Evolutionary conservation across 805 yeast genomes (phyloP).

Genomic region (Millerozyma miso): DNA sequence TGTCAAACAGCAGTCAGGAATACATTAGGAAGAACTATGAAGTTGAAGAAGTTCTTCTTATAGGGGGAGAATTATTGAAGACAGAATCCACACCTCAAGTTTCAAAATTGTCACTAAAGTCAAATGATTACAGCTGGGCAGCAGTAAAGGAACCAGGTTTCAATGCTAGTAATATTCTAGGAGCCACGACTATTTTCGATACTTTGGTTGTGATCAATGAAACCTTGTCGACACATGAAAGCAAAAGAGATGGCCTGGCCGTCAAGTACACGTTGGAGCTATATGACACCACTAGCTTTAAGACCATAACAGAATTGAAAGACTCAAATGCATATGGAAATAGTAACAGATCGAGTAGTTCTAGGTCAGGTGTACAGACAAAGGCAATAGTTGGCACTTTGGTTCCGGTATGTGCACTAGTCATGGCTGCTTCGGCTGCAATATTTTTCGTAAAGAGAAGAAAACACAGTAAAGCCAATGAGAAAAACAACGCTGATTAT

Average conservation of each 20-base stretch:
- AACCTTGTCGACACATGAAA: slow-evolving; percentile 7
- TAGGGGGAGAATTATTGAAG: slow-evolving; percentile 55
- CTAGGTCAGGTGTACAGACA: slow-evolving; percentile 7
- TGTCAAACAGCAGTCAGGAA: slow-evolving; percentile 16
- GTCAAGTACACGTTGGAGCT: slow-evolving; percentile 32
- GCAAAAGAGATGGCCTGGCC: slow-evolving; percentile 15
- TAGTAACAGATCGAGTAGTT: background rate
- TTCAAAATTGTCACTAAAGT: slow-evolving; percentile 33
- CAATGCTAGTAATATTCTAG: slow-evolving; percentile 29
- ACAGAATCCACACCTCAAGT: slow-evolving; percentile 39
- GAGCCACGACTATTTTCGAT: slow-evolving; percentile 51
- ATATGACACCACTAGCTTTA: slow-evolving; percentile 36
- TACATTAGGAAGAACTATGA: slow-evolving; percentile 29
- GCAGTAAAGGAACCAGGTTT: slow-evolving; percentile 8
- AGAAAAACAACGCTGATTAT: slow-evolving; percentile 21
- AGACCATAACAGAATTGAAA: slow-evolving; percentile 23
- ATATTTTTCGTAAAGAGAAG: slow-evolving; percentile 17
- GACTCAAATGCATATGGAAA: slow-evolving; percentile 5
- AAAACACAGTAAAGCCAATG: slow-evolving; percentile 11
- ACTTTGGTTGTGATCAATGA: slow-evolving; percentile 43
- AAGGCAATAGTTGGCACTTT: slow-evolving; percentile 37
- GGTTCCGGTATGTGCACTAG: slow-evolving; percentile 26
- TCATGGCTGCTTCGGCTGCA: slow-evolving; percentile 11
- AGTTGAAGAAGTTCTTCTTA: slow-evolving; percentile 42
- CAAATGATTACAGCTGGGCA: slow-evolving; percentile 39